Evolutionary conservation across 75 land plant genomes (phyloP), one percentile per base, ranked within the genome.

Genomic region (Adiantum capillusveneris): DNA sequence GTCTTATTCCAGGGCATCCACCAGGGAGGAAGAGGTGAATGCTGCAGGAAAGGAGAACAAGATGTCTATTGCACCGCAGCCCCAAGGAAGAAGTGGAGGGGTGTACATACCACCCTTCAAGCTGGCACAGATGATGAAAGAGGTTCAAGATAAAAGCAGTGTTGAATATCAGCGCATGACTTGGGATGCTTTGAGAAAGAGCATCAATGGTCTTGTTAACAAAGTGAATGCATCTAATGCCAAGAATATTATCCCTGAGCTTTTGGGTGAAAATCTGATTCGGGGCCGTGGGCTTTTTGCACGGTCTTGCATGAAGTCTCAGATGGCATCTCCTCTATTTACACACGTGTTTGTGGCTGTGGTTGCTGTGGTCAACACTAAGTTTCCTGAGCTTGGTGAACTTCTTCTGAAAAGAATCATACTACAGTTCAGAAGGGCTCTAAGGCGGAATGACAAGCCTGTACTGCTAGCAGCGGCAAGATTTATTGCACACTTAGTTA

Each of bases 131-230:
- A 83, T 90, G 90, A 80, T 90, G 87, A 66, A 81, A 19, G 81
- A 90, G 7, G 65, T 79, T 0, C 29, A 84, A 25, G 96, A 90
- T 55, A 87, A 90, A 62, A 81, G 75, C 63, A 81, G 85, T 42
- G 55, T 44, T 29, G 81, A 84, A 49, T 86, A 86, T 48, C 96
- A 90, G 63, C 31, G 91, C 19, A 43, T 86, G 79, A 81, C 81
- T 1, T 90, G 96, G 96, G 96, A 90, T 77, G 91, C 87, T 0
- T 71, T 90, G 20, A 49, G 86, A 19, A 91, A 87, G 76, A 81
- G 85, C 62, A 87, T 91, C n/a, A 91, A 87, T 72, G 97, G 92
- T 36, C 75, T 91, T 16, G 86, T 91, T n/a, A 91, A 91, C 69
- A 91, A 91, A 53, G 85, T 91, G 26, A 91, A 87, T 67, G 85